Percentiles rank a stretch among this genome's conserved stretches.
phyloP scores from a whole-genome alignment of 768 basidiomycete species.

The Russula sp. region DNA sequence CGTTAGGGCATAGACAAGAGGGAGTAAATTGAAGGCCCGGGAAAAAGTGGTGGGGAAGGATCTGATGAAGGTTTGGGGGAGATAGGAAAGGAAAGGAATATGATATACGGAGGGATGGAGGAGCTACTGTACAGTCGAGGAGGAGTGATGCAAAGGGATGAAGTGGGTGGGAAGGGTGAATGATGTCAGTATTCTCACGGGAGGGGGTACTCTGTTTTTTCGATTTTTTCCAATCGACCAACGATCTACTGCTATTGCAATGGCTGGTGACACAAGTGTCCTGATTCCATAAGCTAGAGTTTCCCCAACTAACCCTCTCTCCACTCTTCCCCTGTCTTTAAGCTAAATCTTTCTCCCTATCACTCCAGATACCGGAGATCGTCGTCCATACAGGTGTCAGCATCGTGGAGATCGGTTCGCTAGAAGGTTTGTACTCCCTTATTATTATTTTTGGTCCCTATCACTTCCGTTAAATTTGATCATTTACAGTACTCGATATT shows the following conservation, averaged over 20 bases:
- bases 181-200: constrained; percentile 21
- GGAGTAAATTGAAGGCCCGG: background rate
- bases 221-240: no score
- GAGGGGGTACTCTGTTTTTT: no score
- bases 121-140: no score
- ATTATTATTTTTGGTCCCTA: background rate
- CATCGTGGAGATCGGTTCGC: constrained; percentile 89
- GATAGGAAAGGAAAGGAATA: background rate
- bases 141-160: no score
- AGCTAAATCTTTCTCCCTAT: background rate
- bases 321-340: background rate
- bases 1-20: background rate
- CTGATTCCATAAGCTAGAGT: constrained; percentile 69
- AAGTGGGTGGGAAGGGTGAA: background rate
- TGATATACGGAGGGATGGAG: no score
- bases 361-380: constrained; percentile 72
- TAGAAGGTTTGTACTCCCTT: constrained; percentile 49
- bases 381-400: constrained; percentile 85
- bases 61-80: no score
- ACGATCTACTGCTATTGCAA: no score
- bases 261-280: no score
- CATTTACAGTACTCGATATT: no score
- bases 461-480: background rate
- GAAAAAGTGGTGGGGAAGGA: no score
- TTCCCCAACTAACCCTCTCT: constrained; percentile 7